Base-by-base conservation (phyloP, 257 asterid genomes). In the Anisodus acutangulus region DNA sequence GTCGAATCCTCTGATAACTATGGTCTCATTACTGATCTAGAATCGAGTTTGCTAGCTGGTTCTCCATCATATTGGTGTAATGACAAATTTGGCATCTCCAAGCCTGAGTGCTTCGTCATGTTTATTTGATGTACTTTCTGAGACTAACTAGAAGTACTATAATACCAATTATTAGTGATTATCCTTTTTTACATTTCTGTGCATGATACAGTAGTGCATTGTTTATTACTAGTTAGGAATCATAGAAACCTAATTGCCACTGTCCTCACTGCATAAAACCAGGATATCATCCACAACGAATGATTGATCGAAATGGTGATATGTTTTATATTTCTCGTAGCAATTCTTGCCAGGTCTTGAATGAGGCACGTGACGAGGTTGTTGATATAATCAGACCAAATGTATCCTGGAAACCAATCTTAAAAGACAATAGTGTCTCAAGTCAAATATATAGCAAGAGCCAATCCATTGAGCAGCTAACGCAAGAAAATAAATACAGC, bases 241-340 rank as follows among this genome's bases (percentile, higher is more conserved):
- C 83, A 63, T 72, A 22, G 47, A 49, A 55, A 22, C 83, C 83
- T 74, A 76, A 66, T 47, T 84, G 86, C 79, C 79, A 54, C 31
- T 84, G 35, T 78, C 86, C 86, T 31, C 83, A 78, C 8, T 78
- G 86, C 78, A 49, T 45, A 64, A 82, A 84, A 78, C 37, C 60
- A 16, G 86, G 51, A 41, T 78, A 79, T 66, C 53, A 12, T 51
- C 43, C 16, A 31, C 79, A 78, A 22, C 41, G 49, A 31, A 22
- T 80, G 47, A 66, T 84, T 31, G 69, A 79, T 43, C 71, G 10
- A 81, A 81, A 19, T 63, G 64, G 62, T 31, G 85, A 58, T 4
- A 55, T 49, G 16, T 53, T 70, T 63, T 41, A 47, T 49, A 72
- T 53, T 69, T 47, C 11, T 72, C 19, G 11, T 31, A 72, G 80